Percentiles rank a stretch among this genome's conserved stretches.
Conservation (phyloP, 164 flowering plant genomes). For the Kalanchoe fedtschenkoi region DNA sequence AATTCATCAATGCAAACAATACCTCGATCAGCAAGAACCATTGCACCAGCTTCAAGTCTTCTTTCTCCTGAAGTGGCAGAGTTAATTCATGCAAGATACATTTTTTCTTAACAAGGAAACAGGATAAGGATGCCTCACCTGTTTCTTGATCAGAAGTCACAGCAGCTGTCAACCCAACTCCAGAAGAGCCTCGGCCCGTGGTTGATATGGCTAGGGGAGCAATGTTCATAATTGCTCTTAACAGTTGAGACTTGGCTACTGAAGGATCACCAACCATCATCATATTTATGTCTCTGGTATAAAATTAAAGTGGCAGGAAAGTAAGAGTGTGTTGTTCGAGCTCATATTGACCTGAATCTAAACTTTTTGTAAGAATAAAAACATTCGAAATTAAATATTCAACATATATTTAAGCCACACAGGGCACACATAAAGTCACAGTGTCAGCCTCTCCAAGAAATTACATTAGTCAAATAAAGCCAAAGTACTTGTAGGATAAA, state of each 20-base stretch:
- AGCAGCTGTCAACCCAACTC: slow-evolving; percentile 99
- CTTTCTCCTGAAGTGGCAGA: slow-evolving; percentile 57
- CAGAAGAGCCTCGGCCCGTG: slow-evolving; percentile 99
- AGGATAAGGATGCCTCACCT: slow-evolving; percentile 26
- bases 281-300: slow-evolving; percentile 89
- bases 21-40: slow-evolving; percentile 99
- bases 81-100: background rate
- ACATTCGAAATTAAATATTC: background rate
- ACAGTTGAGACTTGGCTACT: slow-evolving; percentile 95
- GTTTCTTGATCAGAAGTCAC: slow-evolving; percentile 99
- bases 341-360: too few relatives aligned
- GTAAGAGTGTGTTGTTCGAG: background rate
- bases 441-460: too few relatives aligned
- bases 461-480: too few relatives aligned
- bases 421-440: too few relatives aligned
- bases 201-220: slow-evolving; percentile 98
- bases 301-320: background rate
- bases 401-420: too few relatives aligned
- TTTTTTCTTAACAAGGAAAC: background rate
- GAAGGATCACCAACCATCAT: slow-evolving; percentile 99
- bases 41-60: slow-evolving; percentile 98
- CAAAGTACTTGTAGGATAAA: too few relatives aligned
- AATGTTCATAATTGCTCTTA: slow-evolving; percentile 96
- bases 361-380: too few relatives aligned
- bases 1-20: slow-evolving; percentile 98